These are phyloP conservation scores for Scorias spongiosa DNA, from an alignment of 2,329 filamentous ascomycete species.

Conservation along the genomic window DNA sequence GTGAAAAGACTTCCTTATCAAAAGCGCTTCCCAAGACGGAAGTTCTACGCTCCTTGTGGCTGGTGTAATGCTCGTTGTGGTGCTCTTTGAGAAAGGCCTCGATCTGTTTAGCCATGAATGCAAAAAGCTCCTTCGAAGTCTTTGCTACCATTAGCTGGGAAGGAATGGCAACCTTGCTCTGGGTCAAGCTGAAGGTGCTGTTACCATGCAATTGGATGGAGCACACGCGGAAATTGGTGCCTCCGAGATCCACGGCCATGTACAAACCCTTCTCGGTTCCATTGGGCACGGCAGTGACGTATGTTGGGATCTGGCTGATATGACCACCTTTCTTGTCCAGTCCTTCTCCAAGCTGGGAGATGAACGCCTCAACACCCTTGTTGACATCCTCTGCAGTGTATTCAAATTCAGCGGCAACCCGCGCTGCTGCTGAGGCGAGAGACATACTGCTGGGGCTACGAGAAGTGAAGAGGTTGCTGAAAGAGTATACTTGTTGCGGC, in stretches of 20 bases:
- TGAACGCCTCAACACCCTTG: constrained; percentile 68
- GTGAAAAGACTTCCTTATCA: constrained; percentile 69
- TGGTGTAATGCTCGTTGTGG: constrained; percentile 73
- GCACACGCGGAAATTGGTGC: constrained; percentile 96
- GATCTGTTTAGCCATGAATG: constrained; percentile 85
- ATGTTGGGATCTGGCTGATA: constrained; percentile 91
- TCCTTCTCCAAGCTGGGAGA: constrained; percentile 79
- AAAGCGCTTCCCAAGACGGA: constrained; percentile 25
- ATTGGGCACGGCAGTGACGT: constrained; percentile 90
- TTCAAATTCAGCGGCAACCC: constrained; percentile 72
- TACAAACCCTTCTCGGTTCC: constrained; percentile 97
- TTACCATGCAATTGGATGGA: constrained; percentile 88
- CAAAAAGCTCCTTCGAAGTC: constrained; percentile 73
- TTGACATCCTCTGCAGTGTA: constrained; percentile 66
- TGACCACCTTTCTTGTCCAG: constrained; percentile 62
- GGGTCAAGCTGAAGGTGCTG: constrained; percentile 85
- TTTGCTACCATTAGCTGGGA: constrained; percentile 79
- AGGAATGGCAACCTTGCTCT: constrained; percentile 83
- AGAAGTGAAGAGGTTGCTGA: not conserved
- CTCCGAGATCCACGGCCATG: constrained; percentile 91
- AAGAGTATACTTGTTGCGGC: not conserved
- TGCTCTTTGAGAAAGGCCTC: constrained; percentile 75
- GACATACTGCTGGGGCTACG: constrained; percentile 28
- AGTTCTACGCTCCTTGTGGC: constrained; percentile 29
- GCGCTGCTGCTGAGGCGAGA: constrained; percentile 55